Conservation (phyloP, 2,329 filamentous ascomycete genomes). For the Beauveria asiatica region DNA sequence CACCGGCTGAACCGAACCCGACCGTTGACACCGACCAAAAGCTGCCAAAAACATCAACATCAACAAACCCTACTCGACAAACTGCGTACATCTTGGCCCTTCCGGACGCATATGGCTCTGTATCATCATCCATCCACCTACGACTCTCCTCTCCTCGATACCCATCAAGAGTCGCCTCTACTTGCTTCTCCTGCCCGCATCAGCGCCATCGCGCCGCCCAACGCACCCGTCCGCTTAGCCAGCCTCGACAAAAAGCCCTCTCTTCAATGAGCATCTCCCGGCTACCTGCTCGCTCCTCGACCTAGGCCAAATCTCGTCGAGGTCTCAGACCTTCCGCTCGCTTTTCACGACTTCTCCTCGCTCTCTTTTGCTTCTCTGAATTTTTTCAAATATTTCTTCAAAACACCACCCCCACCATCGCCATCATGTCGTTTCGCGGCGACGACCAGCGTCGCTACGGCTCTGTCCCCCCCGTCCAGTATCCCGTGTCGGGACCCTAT, state of each 20-base stretch:
- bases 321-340: not conserved
- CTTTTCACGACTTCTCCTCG: not conserved
- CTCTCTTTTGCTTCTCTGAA: not conserved
- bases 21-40: not conserved
- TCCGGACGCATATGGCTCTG: not conserved
- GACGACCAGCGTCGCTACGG: conserved; percentile 57
- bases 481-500: conserved; percentile 39
- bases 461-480: conserved; percentile 58
- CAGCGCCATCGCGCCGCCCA: not conserved
- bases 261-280: conserved; percentile 1
- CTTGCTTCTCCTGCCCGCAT: not conserved
- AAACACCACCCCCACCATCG: not conserved
- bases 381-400: not conserved
- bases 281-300: not conserved
- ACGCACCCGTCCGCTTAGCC: not conserved
- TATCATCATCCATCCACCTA: not conserved
- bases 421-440: conserved; percentile 53
- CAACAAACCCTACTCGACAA: not conserved
- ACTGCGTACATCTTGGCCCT: not conserved
- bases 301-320: not conserved
- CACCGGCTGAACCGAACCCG: conserved; percentile 5
- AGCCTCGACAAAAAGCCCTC: not conserved
- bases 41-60: not conserved
- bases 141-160: not conserved
- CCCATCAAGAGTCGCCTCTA: not conserved